These are phyloP conservation scores for Podospora pseudopauciseta DNA, from an alignment of 495 filamentous ascomycete genomes.

Conservation along the genomic window DNA sequence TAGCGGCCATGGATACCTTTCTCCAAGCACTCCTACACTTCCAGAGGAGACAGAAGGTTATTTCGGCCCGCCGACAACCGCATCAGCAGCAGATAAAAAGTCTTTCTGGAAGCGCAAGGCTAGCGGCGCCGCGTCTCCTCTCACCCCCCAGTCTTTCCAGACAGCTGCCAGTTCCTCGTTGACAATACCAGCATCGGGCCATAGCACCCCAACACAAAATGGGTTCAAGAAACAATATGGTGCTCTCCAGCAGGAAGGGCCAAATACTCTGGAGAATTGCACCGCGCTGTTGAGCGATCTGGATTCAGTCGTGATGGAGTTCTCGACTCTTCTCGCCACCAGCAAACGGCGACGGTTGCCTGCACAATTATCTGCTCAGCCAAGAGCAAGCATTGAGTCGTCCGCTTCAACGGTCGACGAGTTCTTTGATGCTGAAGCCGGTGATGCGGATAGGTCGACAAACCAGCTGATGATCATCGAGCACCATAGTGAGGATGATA, in stretches of 20 bases:
- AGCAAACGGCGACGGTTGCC: slow-evolving; percentile 74
- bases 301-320: slow-evolving; percentile 76
- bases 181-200: slow-evolving; percentile 52
- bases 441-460: slow-evolving; percentile 51
- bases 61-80: slow-evolving; percentile 34
- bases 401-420: slow-evolving; percentile 70
- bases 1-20: slow-evolving; percentile 33
- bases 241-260: slow-evolving; percentile 45
- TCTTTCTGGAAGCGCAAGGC: slow-evolving; percentile 92
- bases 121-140: slow-evolving; percentile 40
- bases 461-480: slow-evolving; percentile 70
- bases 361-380: slow-evolving; percentile 43
- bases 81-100: slow-evolving; percentile 37
- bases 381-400: slow-evolving; percentile 72
- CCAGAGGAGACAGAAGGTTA: slow-evolving; percentile 47
- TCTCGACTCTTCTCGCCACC: slow-evolving; percentile 67
- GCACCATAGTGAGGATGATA: slow-evolving; percentile 57
- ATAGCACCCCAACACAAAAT: slow-evolving; percentile 36
- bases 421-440: slow-evolving; percentile 89
- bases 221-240: slow-evolving; percentile 30
- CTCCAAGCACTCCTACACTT: slow-evolving; percentile 36
- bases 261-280: slow-evolving; percentile 69
- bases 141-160: slow-evolving; percentile 43
- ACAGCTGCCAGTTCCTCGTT: slow-evolving; percentile 54
- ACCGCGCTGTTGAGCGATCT: slow-evolving; percentile 76